phyloP scores from a whole-genome alignment of 208 protist genomes.

The Leishmania aethiopica region DNA sequence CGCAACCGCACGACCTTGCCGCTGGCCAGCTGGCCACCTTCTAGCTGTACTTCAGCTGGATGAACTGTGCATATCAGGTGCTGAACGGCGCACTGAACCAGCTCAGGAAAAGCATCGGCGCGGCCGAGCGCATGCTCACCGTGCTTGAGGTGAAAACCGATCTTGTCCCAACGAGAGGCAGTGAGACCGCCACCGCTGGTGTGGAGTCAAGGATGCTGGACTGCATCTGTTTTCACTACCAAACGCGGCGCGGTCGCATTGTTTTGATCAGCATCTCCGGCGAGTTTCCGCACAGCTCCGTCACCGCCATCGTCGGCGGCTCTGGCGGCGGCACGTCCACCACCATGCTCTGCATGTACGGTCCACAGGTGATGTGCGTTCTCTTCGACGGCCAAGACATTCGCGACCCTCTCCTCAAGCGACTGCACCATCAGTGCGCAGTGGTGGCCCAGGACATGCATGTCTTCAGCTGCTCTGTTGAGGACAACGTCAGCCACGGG shows the following conservation, averaged over 20 bases:
- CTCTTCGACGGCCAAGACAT: conserved; percentile 39
- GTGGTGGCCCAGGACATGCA: conserved; percentile 98
- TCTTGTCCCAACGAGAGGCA: conserved; percentile 32
- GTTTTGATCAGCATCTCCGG: conserved; percentile 25
- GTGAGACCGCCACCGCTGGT: conserved; percentile 34
- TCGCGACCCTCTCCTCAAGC: conserved; percentile 32
- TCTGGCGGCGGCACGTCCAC: conserved; percentile 85
- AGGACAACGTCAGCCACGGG: conserved; percentile 73
- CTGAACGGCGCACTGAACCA: conserved; percentile 45
- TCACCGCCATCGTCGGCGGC: conserved; percentile 66
- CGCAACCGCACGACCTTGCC: conserved; percentile 37
- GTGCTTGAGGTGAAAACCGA: conserved; percentile 45
- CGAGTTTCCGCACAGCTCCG: conserved; percentile 34
- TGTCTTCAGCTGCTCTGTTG: conserved; percentile 93
- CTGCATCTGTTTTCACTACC: conserved; percentile 56
- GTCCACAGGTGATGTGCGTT: conserved; percentile 50
- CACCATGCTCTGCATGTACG: conserved; percentile 67
- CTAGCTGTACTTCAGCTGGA: conserved; percentile 57
- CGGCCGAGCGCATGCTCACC: conserved; percentile 52
- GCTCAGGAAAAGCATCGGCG: conserved; percentile 51
- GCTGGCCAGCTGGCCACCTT: conserved; percentile 63
- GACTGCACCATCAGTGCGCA: conserved; percentile 71
- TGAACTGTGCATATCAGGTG: conserved; percentile 46
- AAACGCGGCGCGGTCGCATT: conserved; percentile 9
- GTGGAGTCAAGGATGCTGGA: conserved; percentile 38